phyloP scores from a whole-genome alignment of 495 filamentous ascomycete genomes.

The Durotheca rogersii region DNA sequence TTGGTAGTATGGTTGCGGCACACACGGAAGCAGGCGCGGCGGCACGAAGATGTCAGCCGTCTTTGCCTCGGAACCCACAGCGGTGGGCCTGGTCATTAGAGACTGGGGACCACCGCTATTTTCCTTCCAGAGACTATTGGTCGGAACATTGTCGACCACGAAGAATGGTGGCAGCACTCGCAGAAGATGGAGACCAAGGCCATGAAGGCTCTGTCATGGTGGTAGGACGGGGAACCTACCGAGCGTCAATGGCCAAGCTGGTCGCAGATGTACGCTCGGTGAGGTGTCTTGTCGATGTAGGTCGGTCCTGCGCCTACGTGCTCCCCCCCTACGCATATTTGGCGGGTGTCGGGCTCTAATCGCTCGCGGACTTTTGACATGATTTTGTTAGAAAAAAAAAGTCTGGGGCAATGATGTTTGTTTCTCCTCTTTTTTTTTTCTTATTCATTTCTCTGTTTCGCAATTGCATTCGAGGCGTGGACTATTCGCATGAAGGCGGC shows the following conservation, averaged over 20 bases:
- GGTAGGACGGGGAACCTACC: not conserved
- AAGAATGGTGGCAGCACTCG: slow-evolving; percentile 6
- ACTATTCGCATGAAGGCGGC: slow-evolving; percentile 32
- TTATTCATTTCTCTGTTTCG: slow-evolving; percentile 28
- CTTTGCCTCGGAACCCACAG: not conserved
- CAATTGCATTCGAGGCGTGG: slow-evolving; percentile 36
- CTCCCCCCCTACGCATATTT: too few species aligned
- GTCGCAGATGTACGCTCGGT: not conserved
- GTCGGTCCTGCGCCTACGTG: slow-evolving; percentile 5
- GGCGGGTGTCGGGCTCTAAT: slow-evolving; percentile 7
- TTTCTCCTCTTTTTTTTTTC: too few species aligned
- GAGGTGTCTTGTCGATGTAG: not conserved
- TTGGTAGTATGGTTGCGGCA: not conserved
- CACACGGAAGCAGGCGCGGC: not conserved
- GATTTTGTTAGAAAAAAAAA: too few species aligned
- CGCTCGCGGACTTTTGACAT: too few species aligned
- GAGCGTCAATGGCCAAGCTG: slow-evolving; percentile 1
- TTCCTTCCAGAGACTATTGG: slow-evolving; percentile 10
- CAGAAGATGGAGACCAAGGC: not conserved
- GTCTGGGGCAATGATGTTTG: slow-evolving; percentile 18
- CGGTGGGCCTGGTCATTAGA: slow-evolving; percentile 1
- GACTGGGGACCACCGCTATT: not conserved
- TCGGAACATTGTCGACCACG: slow-evolving; percentile 4
- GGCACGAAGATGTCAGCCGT: not conserved
- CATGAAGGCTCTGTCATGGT: slow-evolving; percentile 2